Percentiles rank a stretch among this genome's conserved stretches.
phyloP scores from a whole-genome alignment of 2,329 filamentous ascomycete species.

The Pseudogymnoascus sp. region DNA sequence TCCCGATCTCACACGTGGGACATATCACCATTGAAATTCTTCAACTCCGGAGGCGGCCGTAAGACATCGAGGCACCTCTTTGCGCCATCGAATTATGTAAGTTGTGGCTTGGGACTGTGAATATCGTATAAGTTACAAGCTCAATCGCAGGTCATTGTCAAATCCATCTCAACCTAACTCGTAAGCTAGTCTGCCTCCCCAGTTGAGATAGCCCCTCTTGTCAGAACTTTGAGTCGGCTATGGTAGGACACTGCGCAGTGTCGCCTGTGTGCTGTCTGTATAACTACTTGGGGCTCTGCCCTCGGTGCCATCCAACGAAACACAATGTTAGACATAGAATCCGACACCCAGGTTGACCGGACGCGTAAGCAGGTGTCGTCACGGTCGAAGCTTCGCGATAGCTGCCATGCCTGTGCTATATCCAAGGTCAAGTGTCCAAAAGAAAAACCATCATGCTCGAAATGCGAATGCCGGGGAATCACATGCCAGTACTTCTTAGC shows the following conservation, averaged over 20 bases:
- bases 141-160: not conserved
- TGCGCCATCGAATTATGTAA: not conserved
- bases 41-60: not conserved
- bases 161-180: not conserved
- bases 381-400: constrained; percentile 28
- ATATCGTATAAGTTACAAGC: not conserved
- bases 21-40: not conserved
- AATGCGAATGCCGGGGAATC: constrained; percentile 26
- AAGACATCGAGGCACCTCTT: not conserved
- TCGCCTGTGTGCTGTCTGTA: not conserved
- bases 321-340: not conserved
- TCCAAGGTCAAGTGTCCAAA: constrained; percentile 31
- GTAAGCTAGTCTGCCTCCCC: not conserved
- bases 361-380: not conserved
- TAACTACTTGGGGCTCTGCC: not conserved
- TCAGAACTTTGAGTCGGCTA: not conserved
- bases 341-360: not conserved
- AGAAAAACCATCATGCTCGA: constrained; percentile 29
- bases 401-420: constrained; percentile 30
- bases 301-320: constrained; percentile 3
- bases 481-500: constrained; percentile 28
- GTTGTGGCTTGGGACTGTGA: not conserved
- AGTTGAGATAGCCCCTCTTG: not conserved
- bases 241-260: not conserved
- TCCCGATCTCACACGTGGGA: not conserved